Evolutionary conservation across 2,329 filamentous ascomycete species (phyloP), one percentile per base, ranked within the genome.

Genomic region (Aspergillus terreus): DNA sequence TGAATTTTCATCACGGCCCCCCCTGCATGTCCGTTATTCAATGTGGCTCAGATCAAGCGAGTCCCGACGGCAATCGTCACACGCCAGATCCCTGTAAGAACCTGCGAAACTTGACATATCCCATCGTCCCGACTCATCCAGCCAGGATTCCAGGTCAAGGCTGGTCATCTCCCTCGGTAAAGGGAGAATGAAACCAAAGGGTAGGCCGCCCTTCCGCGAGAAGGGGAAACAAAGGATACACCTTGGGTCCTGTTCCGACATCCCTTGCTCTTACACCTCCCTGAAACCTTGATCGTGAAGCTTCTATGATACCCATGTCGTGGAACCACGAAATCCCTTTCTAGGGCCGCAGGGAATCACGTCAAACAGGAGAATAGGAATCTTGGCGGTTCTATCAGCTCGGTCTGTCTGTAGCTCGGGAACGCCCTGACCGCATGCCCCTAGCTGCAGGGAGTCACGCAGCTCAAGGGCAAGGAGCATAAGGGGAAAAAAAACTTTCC

Each of bases 21-120:
- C 57, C 19, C 57, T 56, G 53, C 57, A 55, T 56, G 52, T 54
- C 51, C 55, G 57, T 58, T 58, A 55, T 52, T 50, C 32, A 50
- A 55, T 58, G 54, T 57, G 52, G 52, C 56, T 47, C 40, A 42
- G 19, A 15, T 5, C n/a, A 42, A 12, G 17, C 40, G 19, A 12
- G 40, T 19, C 40, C 12, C 15, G 14, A n/a, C n/a, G 5, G 35
- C 35, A 38, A 38, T 38, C 15, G 35, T 38, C 35, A 38, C 35
- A 38, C 32, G 11, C 30, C 35, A 10, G 19, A 47, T 25, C 35
- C 15, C 23, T 23, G 15, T 35, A 19, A 44, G 25, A 30, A 10
- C 27, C 27, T 9, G 27, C 27, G n/a, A 32, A 55, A 55, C 45
- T 27, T 50, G 57, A 59, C 49, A 53, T 43, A 49, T 59, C 57